phyloP scores from a whole-genome alignment of 2,329 filamentous ascomycete genomes.

The Colletotrichum tropicale region DNA sequence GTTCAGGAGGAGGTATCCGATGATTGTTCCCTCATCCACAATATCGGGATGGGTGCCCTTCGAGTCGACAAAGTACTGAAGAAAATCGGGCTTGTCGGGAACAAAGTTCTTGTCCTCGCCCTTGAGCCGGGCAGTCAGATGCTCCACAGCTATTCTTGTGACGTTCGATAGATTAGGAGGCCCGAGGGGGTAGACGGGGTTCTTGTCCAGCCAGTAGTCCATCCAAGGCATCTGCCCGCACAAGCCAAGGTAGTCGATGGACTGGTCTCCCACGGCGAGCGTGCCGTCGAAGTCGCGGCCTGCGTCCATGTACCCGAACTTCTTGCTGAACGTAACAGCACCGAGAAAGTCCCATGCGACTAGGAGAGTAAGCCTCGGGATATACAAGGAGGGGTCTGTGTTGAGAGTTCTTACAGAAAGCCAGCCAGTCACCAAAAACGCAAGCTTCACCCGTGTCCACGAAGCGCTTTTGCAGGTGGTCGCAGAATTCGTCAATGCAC shows the following conservation, averaged over 20 bases:
- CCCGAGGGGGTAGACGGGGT: slow-evolving; percentile 28
- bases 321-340: slow-evolving; percentile 40
- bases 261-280: slow-evolving; percentile 29
- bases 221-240: slow-evolving; percentile 30
- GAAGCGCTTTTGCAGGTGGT: slow-evolving; percentile 32
- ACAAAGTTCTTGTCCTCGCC: slow-evolving; percentile 6
- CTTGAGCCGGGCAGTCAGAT: slow-evolving; percentile 18
- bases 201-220: slow-evolving; percentile 32
- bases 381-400: not conserved
- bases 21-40: slow-evolving; percentile 36
- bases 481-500: slow-evolving; percentile 32
- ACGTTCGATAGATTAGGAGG: slow-evolving; percentile 26
- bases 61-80: slow-evolving; percentile 38
- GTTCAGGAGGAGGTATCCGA: slow-evolving; percentile 33
- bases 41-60: slow-evolving; percentile 35
- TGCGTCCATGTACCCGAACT: slow-evolving; percentile 44
- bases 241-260: slow-evolving; percentile 37
- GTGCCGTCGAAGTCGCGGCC: slow-evolving; percentile 40
- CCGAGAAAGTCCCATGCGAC: slow-evolving; percentile 46
- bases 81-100: slow-evolving; percentile 28
- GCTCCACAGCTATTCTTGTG: slow-evolving; percentile 21
- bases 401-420: slow-evolving; percentile 23
- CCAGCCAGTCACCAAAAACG: slow-evolving; percentile 28
- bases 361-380: not conserved
- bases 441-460: slow-evolving; percentile 22